These are phyloP conservation scores for Albatrellus ellisii DNA, from an alignment of 768 basidiomycete genomes.

Conservation along the genomic window DNA sequence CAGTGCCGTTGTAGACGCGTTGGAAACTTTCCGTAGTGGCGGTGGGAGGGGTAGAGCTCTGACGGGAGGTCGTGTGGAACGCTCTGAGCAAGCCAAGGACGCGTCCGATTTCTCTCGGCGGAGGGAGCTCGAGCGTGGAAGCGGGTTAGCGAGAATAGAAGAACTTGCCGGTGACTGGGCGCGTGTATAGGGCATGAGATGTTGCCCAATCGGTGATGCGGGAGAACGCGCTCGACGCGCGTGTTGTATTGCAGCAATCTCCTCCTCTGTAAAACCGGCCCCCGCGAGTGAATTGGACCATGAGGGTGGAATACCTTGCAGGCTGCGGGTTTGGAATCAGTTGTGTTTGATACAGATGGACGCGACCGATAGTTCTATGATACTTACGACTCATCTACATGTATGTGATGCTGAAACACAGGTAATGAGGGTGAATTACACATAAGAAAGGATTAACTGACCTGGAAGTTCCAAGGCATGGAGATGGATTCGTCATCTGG, in stretches of 20 bases:
- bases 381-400: slow-evolving; percentile 13
- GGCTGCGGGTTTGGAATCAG: slow-evolving; percentile 1
- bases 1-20: not conserved
- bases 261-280: slow-evolving; percentile 13
- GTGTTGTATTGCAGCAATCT: slow-evolving; percentile 11
- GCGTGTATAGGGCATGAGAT: too few relatives aligned
- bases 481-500: slow-evolving; percentile 9
- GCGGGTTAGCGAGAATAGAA: slow-evolving; percentile 4
- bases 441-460: not conserved
- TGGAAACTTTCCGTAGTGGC: slow-evolving; percentile 3
- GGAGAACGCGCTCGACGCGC: slow-evolving; percentile 10
- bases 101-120: slow-evolving; percentile 10
- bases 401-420: slow-evolving; percentile 10
- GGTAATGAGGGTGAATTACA: not conserved
- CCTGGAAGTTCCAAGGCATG: slow-evolving; percentile 13
- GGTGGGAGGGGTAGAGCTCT: slow-evolving; percentile 4
- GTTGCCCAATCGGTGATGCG: too few relatives aligned
- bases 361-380: not conserved
- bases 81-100: slow-evolving; percentile 10
- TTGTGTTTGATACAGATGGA: not conserved
- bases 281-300: slow-evolving; percentile 9
- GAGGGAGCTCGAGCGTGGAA: slow-evolving; percentile 6
- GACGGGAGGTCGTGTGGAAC: slow-evolving; percentile 1
- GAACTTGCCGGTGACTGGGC: slow-evolving; percentile 6
- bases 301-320: slow-evolving; percentile 9